These are phyloP conservation scores for Cytospora paraplurivora DNA, from an alignment of 2,329 filamentous ascomycete genomes.

Conservation along the genomic window DNA sequence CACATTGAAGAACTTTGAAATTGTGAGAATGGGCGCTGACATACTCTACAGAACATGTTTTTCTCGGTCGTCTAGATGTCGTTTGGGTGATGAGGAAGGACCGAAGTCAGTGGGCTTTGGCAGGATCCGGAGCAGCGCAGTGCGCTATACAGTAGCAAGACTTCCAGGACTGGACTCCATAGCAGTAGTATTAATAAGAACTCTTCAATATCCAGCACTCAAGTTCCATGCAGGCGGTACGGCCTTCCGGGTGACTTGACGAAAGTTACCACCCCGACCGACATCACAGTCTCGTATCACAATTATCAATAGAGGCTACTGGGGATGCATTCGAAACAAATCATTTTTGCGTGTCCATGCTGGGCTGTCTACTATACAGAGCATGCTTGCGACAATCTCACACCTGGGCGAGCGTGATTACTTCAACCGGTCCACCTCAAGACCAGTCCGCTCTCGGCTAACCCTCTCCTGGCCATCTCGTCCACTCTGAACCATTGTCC, in stretches of 20 bases:
- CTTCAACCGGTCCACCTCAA: neutral
- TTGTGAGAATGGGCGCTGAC: conserved; percentile 9
- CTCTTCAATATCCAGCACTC: neutral
- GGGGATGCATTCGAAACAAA: neutral
- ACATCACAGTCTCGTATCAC: neutral
- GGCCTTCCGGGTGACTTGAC: neutral
- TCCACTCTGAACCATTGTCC: neutral
- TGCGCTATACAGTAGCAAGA: neutral
- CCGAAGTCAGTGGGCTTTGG: neutral
- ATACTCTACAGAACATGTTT: neutral
- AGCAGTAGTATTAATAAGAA: conserved; percentile 2
- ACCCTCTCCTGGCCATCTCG: neutral
- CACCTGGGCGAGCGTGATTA: too few relatives aligned
- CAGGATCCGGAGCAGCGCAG: neutral
- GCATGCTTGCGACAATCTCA: neutral
- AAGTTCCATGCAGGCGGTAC: neutral
- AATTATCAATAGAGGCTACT: neutral
- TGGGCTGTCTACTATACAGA: conserved; percentile 9
- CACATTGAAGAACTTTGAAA: neutral
- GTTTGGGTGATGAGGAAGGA: neutral
- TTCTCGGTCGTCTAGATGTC: neutral
- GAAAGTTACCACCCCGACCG: neutral
- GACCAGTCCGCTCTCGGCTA: neutral
- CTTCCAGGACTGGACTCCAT: neutral
- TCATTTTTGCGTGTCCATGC: conserved; percentile 3